These are phyloP conservation scores for Candida anglica DNA, from an alignment of 805 yeast species.

Conservation along the genomic window DNA sequence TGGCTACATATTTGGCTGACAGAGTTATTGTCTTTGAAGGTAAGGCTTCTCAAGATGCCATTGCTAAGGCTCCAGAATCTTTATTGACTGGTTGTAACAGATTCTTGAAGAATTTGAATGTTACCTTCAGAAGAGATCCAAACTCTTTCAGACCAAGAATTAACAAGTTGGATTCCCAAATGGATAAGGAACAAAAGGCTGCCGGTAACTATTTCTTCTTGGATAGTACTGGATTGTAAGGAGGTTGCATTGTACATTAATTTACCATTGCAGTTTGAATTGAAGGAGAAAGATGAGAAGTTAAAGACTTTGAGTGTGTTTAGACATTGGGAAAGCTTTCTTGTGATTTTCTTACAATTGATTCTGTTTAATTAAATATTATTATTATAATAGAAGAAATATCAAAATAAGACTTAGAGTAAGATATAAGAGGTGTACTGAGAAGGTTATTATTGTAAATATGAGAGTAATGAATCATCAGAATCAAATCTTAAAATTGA, in stretches of 20 bases:
- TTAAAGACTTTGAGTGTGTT: too few species aligned
- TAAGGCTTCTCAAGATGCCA: slow-evolving; percentile 78
- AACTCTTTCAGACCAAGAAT: slow-evolving; percentile 98
- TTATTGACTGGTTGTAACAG: slow-evolving; percentile 95
- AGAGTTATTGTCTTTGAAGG: slow-evolving; percentile 99
- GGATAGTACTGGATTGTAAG: slow-evolving; percentile 52
- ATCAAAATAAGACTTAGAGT: too few species aligned
- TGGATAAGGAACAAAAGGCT: slow-evolving; percentile 96
- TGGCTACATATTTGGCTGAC: slow-evolving; percentile 99
- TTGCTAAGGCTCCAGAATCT: slow-evolving; percentile 87
- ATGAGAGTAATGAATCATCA: too few species aligned
- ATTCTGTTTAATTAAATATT: too few species aligned
- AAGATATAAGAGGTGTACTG: too few species aligned
- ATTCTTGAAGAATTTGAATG: slow-evolving; percentile 94
- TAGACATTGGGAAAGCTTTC: too few species aligned
- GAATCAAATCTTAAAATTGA: too few species aligned
- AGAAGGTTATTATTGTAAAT: too few species aligned
- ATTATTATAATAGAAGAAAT: too few species aligned
- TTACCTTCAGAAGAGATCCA: slow-evolving; percentile 99
- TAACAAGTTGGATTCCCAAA: slow-evolving; percentile 94
- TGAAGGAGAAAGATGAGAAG: too few species aligned
- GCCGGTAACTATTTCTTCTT: slow-evolving; percentile 94
- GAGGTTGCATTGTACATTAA: slow-evolving; percentile 11
- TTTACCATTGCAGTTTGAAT: too few species aligned
- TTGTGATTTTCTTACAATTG: too few species aligned